Evolutionary conservation across 2,329 filamentous ascomycete genomes (phyloP), one percentile per base, ranked within the genome.

Genomic region (Fusarium equiseti): DNA sequence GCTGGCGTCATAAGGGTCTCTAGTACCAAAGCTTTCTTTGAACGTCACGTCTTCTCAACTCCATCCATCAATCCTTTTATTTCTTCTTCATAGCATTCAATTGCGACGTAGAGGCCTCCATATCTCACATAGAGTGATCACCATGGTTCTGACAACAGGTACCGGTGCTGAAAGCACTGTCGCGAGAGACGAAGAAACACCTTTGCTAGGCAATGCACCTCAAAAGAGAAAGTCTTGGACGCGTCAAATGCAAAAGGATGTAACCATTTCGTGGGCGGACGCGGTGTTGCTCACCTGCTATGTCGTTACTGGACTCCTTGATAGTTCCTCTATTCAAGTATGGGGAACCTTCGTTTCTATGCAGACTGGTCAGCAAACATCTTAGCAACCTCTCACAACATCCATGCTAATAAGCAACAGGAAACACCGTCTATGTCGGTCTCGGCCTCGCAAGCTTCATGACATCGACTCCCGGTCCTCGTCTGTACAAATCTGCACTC

Each of bases 331-430:
- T 2, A 91, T 92, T 44, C 90, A 90, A 58, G 91, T 91, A 44
- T 95, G 91, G 90, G 91, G 92, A 13, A 90, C 90, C 2, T 95
- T 95, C 75, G 92, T 94, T 38, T 92, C 90, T 76, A 95, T 95
- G 92, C 92, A 95, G 78, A 95, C 92, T 43, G 92, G 91, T 88
- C 73, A 69, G 83, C 79, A 12, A 10, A 18, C 16, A 11, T 29
- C n/a, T 45, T 38, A 22, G 35, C 10, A 38, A 12, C 26, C 38
- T 45, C 15, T 15, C 20, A n/a, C 6, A 15, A 27, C 20, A 29
- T 29, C 27, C 32, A n/a, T 22, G 24, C 46, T 62, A 24, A 66
- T 45, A 45, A 16, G 56, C 10, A 13, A 5, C 8, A 89, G 87
- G 91, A 69, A 95, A 95, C 80, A 94, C 92, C 8, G 88, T 95